Evolutionary conservation across 345 rosid species (phyloP), one percentile per base, ranked within the genome.

Genomic region (Adansonia digitata): DNA sequence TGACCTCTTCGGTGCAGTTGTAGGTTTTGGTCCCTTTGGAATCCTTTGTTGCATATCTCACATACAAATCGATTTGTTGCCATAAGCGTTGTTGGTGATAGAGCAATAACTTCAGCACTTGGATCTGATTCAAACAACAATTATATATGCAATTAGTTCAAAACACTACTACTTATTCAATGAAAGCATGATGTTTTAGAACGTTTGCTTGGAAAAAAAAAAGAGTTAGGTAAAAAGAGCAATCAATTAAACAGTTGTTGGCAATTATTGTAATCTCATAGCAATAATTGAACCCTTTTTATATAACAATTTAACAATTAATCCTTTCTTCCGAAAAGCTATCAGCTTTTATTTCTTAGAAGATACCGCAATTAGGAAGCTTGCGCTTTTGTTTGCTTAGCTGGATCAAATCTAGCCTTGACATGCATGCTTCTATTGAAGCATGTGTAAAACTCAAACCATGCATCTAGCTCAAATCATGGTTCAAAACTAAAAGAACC

Each of bases 11-110:
- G 80, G 75, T 88, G 95, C 43, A 90, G 55, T 61, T 90, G 95
- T 67, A 90, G 86, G 85, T 88, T 90, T 73, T 90, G 92, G 86
- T 88, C 92, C 69, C 95, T 86, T 48, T 86, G 95, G 73, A 90
- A 90, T 2, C 92, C 95, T 75, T 90, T 90, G 88, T 84, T 90
- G 88, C 92, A 88, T 72, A 90, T 90, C 82, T 90, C 92, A 72
- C 94, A 90, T 76, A 90, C 92, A 60, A 88, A 90, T 5, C 95
- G 82, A 80, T 90, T 90, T 27, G 89, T 90, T 1, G 92, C 95
- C 95, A 88, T 88, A 11, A 88, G 84, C 0, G 92, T 87, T 31
- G 88, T 90, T 17, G 95, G 92, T 2, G 95, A 88, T 48, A 90
- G 76, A 56, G 92, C 92, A 57, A 88, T 34, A 22, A 90, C 95